A percentile compares a stretch with the other conserved stretches of the same genome.
These are phyloP conservation scores for Ophiocordyceps robertsii DNA, from an alignment of 2,329 filamentous ascomycete species.

Conservation along the genomic window DNA sequence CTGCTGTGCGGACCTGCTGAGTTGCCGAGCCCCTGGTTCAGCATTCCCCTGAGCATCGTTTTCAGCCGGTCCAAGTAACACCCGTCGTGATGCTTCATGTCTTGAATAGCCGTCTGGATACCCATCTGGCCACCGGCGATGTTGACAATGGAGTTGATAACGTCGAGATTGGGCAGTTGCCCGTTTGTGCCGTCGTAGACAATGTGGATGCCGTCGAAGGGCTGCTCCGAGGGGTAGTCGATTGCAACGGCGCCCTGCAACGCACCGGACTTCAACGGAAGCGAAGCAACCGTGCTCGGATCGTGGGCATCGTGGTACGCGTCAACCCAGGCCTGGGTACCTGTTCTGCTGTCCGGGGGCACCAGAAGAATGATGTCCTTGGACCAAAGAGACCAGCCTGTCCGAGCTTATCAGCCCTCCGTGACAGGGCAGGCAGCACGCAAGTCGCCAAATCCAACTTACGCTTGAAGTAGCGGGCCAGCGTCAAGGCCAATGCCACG, in stretches of 20 bases:
- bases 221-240: conserved; percentile 75
- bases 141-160: conserved; percentile 85
- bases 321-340: conserved; percentile 93
- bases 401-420: conserved; percentile 7
- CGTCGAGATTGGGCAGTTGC: conserved; percentile 85
- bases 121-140: conserved; percentile 90
- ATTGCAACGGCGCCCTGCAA: conserved; percentile 88
- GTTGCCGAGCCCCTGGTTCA: conserved; percentile 79
- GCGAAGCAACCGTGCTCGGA: conserved; percentile 52
- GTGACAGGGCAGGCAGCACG: background rate
- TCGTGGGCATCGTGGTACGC: conserved; percentile 90
- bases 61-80: conserved; percentile 68
- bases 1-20: conserved; percentile 84
- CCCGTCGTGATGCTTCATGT: conserved; percentile 73
- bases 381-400: conserved; percentile 92
- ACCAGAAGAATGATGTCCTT: conserved; percentile 95
- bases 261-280: conserved; percentile 84
- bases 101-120: conserved; percentile 69
- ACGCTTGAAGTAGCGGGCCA: conserved; percentile 91
- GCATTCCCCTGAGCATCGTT: conserved; percentile 86
- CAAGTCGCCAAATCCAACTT: conserved; percentile 8
- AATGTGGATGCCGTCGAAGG: conserved; percentile 80
- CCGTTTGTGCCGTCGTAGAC: conserved; percentile 94
- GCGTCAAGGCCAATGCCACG: conserved; percentile 69
- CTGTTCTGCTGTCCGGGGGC: conserved; percentile 76